Base-by-base conservation (phyloP, 352 stramenopile genomes). In the Globisporangium takayamanum region DNA sequence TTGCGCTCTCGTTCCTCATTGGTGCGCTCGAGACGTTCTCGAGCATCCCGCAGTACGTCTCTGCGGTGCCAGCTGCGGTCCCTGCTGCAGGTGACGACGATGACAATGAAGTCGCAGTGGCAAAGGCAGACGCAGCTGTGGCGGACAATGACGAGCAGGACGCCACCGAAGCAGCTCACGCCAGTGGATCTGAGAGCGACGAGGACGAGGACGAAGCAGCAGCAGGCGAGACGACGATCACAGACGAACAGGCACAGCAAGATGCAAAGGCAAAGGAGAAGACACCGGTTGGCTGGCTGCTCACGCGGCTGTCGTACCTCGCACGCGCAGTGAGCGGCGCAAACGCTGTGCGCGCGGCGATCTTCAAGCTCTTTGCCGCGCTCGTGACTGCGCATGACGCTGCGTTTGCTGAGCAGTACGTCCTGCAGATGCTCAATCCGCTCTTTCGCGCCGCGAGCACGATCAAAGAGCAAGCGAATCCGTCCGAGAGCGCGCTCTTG, bases 341-440 rank as follows among this genome's bases (percentile, higher is more conserved):
- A 16, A 79, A 78, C 41, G 49, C 79, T 18, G 80, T 90, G n/a
- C 86, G 92, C 62, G 59, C 53, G 28, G 69, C 84, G 0, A 72
- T 95, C 22, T 96, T 90, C 67, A 90, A 93, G 66, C 70, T 96
- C 46, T 96, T 96, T 55, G 88, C 87, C 4, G 78, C 75, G 44
- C 69, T 94, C 20, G 73, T 94, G 41, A 72, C 85, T 47, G 69
- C 66, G 53, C 77, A 87, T 55, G 67, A 82, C 37, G 55, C 66
- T 28, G 70, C 55, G 18, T 82, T 85, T 36, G 69, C 83, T 1
- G 52, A 76, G 55, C 69, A 62, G 51, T 91, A 82, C 62, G 64
- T 95, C 30, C 66, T 93, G 56, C 83, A 92, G 55, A 76, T 96
- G 45, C 73, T 96, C 50, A 94, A 94, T 59, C 84, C 88, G 52